Evolutionary conservation across 495 filamentous ascomycete species (phyloP).

Genomic region (Penicillium parvum): DNA sequence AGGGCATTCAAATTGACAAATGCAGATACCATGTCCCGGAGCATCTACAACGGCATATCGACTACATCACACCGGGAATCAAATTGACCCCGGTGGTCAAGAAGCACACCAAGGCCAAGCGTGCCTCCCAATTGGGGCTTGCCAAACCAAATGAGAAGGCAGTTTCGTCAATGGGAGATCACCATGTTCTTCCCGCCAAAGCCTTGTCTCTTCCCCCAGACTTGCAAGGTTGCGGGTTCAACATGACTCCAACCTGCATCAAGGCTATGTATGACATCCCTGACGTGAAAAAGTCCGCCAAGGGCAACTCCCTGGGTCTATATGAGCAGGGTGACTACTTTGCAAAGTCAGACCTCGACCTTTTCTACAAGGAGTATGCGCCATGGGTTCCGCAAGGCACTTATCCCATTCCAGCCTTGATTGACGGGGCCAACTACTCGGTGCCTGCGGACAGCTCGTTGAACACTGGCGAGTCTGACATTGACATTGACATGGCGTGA

Average conservation of each 20-base stretch:
- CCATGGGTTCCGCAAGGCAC: constrained; percentile 39
- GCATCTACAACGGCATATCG: constrained; percentile 47
- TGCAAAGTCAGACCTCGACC: constrained; percentile 52
- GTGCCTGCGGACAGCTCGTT: constrained; percentile 23
- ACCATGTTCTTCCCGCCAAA: constrained; percentile 14
- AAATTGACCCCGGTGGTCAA: constrained; percentile 33
- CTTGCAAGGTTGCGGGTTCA: constrained; percentile 34
- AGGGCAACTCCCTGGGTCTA: constrained; percentile 50
- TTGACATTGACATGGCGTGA: constrained; percentile 45
- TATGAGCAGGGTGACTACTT: constrained; percentile 47
- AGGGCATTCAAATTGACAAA: neutral
- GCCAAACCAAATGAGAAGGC: constrained; percentile 7
- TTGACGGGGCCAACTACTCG: constrained; percentile 40
- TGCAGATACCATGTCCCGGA: constrained; percentile 50
- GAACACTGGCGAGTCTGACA: constrained; percentile 40
- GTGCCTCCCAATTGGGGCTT: constrained; percentile 17
- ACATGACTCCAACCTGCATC: constrained; percentile 52
- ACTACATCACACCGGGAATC: constrained; percentile 57
- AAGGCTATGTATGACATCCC: constrained; percentile 52
- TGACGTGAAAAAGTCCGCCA: constrained; percentile 26
- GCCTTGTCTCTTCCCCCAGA: constrained; percentile 14
- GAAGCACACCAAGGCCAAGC: constrained; percentile 20
- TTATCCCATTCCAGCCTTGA: constrained; percentile 36
- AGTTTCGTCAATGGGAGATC: neutral
- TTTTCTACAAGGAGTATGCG: constrained; percentile 50